phyloP scores from a whole-genome alignment of 371 early-diverging fungal species.

The Cokeromyces recurvatus region DNA sequence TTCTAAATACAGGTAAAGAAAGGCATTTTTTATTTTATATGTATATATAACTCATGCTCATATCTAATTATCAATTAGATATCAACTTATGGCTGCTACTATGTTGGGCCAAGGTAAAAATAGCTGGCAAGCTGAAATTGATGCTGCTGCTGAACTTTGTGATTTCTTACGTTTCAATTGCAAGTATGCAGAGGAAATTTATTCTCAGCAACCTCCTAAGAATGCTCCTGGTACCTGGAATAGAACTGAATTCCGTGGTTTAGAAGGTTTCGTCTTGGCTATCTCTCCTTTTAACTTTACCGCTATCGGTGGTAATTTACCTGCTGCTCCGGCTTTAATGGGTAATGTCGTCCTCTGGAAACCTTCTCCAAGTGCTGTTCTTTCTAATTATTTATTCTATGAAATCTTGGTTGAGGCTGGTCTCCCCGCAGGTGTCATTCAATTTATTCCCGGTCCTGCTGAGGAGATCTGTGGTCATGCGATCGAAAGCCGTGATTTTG shows the following conservation, averaged over 20 bases:
- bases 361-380: conserved; percentile 85
- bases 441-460: conserved; percentile 94
- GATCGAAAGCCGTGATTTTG: conserved; percentile 82
- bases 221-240: conserved; percentile 92
- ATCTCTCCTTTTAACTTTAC: conserved; percentile 99
- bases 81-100: conserved; percentile 93
- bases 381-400: conserved; percentile 89
- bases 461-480: conserved; percentile 66
- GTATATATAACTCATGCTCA: too few relatives aligned
- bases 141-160: conserved; percentile 88
- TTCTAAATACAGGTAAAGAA: conserved; percentile 78
- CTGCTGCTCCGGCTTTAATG: conserved; percentile 94
- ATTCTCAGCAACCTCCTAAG: conserved; percentile 88
- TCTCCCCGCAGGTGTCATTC: conserved; percentile 95
- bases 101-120: conserved; percentile 99
- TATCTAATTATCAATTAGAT: conserved; percentile 32
- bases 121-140: conserved; percentile 99
- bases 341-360: conserved; percentile 98
- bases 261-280: conserved; percentile 96
- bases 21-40: conserved; percentile 2
- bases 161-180: conserved; percentile 97
- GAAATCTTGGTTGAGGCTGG: conserved; percentile 94
- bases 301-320: conserved; percentile 96
- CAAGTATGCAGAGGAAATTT: conserved; percentile 92
- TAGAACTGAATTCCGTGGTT: conserved; percentile 91